Conservation (phyloP, 257 asterid genomes). For the Craterostigma plantagineum region DNA sequence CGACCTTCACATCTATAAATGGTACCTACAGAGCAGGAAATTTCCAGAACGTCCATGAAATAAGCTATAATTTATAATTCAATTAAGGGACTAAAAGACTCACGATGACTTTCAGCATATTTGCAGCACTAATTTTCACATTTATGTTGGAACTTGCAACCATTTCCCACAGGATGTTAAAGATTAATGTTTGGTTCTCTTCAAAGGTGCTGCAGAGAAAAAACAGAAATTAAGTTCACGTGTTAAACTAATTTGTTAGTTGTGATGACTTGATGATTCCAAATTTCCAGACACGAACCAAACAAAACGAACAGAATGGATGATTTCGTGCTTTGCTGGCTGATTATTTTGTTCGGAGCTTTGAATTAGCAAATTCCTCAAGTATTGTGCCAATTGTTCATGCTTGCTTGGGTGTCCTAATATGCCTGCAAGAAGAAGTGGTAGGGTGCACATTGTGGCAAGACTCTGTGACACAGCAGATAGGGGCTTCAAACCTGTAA, state of each 20-base stretch:
- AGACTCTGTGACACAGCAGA: slow-evolving; percentile 48
- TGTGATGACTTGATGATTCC: slow-evolving; percentile 3
- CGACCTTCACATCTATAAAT: slow-evolving; percentile 65
- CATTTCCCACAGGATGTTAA: slow-evolving; percentile 94
- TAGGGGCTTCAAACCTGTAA: slow-evolving; percentile 66
- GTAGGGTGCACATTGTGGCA: slow-evolving; percentile 70
- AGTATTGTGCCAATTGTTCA: slow-evolving; percentile 41
- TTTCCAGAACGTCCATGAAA: neutral
- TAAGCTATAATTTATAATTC: neutral
- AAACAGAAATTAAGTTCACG: neutral
- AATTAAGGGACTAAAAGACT: slow-evolving; percentile 9
- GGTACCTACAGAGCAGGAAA: slow-evolving; percentile 39
- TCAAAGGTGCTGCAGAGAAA: slow-evolving; percentile 56
- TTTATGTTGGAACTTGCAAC: slow-evolving; percentile 53
- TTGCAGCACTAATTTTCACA: slow-evolving; percentile 67
- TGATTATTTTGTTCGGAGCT: slow-evolving; percentile 40
- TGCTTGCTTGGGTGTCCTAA: slow-evolving; percentile 69
- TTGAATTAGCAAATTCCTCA: slow-evolving; percentile 55
- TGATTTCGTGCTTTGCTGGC: slow-evolving; percentile 49
- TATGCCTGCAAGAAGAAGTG: slow-evolving; percentile 89
- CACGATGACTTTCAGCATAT: slow-evolving; percentile 80
- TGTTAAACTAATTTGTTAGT: slow-evolving; percentile 2
- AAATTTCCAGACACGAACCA: slow-evolving; percentile 35
- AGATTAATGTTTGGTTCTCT: slow-evolving; percentile 62
- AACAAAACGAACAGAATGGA: slow-evolving; percentile 76